Percentiles rank a stretch among this genome's conserved stretches.
Conservation (phyloP, 1,284 basidiomycete species). For the Ganoderma boninense region DNA sequence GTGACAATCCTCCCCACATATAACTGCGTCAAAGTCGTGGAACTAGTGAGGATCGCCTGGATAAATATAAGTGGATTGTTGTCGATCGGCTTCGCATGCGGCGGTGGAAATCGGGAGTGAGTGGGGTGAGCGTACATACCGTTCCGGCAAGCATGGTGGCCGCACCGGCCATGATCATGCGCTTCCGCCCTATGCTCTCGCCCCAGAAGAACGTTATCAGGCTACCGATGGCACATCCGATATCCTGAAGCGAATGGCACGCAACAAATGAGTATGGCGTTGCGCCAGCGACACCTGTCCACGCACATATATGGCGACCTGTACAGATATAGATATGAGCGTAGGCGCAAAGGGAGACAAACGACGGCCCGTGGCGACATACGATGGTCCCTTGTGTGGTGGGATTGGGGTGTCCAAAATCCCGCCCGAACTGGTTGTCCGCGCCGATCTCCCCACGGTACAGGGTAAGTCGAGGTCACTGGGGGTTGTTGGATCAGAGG, state of each 20-base stretch:
- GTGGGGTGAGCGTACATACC: constrained; percentile 34
- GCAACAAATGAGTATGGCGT: neutral
- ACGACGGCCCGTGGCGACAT: constrained; percentile 21
- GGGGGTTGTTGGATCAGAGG: too few relatives aligned
- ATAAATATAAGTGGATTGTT: too few relatives aligned
- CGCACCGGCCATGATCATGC: constrained; percentile 52
- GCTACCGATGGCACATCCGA: constrained; percentile 45
- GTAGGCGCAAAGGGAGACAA: too few relatives aligned
- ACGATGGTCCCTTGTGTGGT: constrained; percentile 53
- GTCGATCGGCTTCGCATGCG: constrained; percentile 28
- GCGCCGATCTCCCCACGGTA: constrained; percentile 45
- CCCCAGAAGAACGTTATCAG: constrained; percentile 51
- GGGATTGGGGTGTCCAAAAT: constrained; percentile 50
- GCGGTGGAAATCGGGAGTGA: too few relatives aligned
- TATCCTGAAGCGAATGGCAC: constrained; percentile 41
- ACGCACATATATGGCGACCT: constrained; percentile 35
- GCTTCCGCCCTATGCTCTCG: constrained; percentile 50
- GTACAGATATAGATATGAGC: neutral
- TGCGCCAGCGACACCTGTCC: neutral
- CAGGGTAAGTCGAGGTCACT: too few relatives aligned
- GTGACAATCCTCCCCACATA: constrained; percentile 62
- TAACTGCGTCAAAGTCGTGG: constrained; percentile 50
- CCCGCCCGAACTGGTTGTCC: constrained; percentile 51
- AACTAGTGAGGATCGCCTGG: constrained; percentile 38
- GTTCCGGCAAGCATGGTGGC: constrained; percentile 50